phyloP scores from a whole-genome alignment of 257 asterid species.

The Fraxinus excelsior region DNA sequence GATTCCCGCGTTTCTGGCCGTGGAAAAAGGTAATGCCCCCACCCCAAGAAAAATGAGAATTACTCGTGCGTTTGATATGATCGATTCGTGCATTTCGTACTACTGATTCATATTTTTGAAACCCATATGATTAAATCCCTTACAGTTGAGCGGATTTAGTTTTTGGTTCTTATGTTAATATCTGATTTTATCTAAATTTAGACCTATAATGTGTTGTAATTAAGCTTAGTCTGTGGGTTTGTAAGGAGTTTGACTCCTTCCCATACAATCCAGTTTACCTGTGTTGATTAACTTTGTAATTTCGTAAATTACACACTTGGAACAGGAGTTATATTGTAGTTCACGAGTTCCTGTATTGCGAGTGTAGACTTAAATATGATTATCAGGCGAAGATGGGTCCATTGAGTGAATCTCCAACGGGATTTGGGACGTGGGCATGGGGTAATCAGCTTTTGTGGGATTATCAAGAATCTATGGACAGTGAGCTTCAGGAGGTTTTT shows the following conservation, averaged over 20 bases:
- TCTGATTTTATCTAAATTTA: background rate
- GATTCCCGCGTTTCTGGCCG: constrained; percentile 89
- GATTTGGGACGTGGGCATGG: constrained; percentile 99
- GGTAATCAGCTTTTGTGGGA: constrained; percentile 96
- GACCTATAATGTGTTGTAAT: background rate
- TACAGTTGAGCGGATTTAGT: background rate
- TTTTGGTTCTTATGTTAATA: background rate
- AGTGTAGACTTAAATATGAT: background rate
- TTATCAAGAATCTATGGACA: constrained; percentile 85
- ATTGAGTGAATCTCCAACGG: constrained; percentile 87
- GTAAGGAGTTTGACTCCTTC: background rate
- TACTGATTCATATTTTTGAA: background rate
- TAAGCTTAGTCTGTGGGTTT: background rate
- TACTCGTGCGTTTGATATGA: too few relatives aligned
- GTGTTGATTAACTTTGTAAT: background rate
- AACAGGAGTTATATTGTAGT: background rate
- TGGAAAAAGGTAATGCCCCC: constrained; percentile 70
- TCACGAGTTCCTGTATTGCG: background rate
- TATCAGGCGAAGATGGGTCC: constrained; percentile 79
- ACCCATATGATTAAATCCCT: background rate
- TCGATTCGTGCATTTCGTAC: background rate
- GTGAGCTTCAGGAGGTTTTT: constrained; percentile 79
- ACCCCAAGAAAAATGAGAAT: background rate
- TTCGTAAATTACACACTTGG: background rate
- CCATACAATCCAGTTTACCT: background rate